phyloP scores from a whole-genome alignment of 2,329 filamentous ascomycete genomes.

The Trichoderma brevicompactum region DNA sequence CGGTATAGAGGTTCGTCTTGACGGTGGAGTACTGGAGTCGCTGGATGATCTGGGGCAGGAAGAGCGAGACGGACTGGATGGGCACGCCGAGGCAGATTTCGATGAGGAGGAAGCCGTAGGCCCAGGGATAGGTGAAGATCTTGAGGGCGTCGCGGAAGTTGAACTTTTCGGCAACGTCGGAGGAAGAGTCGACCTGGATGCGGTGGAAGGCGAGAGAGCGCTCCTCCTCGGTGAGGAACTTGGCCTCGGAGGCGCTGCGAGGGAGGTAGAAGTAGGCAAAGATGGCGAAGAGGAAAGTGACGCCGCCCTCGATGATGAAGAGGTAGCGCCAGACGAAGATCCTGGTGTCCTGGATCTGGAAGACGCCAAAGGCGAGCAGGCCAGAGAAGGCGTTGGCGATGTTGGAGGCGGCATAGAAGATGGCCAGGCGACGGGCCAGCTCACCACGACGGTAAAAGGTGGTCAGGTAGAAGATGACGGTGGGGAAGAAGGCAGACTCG shows the following conservation, averaged over 20 bases:
- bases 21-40: conserved; percentile 54
- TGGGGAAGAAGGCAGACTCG: conserved; percentile 60
- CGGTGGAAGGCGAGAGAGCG: conserved; percentile 70
- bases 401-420: conserved; percentile 77
- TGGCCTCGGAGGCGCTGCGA: conserved; percentile 63
- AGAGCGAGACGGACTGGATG: conserved; percentile 58
- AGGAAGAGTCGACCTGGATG: conserved; percentile 76
- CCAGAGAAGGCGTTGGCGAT: conserved; percentile 66
- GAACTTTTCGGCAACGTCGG: conserved; percentile 59
- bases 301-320: conserved; percentile 58
- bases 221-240: conserved; percentile 68
- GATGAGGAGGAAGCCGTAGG: conserved; percentile 56
- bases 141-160: conserved; percentile 54
- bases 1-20: conserved; percentile 78
- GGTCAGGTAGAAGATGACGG: conserved; percentile 57
- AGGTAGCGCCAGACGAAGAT: conserved; percentile 54
- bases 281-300: conserved; percentile 63
- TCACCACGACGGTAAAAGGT: conserved; percentile 56
- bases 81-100: conserved; percentile 65
- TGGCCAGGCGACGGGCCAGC: conserved; percentile 53
- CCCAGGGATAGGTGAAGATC: conserved; percentile 56
- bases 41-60: conserved; percentile 60
- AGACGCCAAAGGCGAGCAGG: conserved; percentile 53
- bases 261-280: conserved; percentile 75
- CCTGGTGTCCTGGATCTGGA: conserved; percentile 48